Evolutionary conservation across 768 basidiomycete species (phyloP), one percentile per base, ranked within the genome.

Genomic region (Amanita phalloides): DNA sequence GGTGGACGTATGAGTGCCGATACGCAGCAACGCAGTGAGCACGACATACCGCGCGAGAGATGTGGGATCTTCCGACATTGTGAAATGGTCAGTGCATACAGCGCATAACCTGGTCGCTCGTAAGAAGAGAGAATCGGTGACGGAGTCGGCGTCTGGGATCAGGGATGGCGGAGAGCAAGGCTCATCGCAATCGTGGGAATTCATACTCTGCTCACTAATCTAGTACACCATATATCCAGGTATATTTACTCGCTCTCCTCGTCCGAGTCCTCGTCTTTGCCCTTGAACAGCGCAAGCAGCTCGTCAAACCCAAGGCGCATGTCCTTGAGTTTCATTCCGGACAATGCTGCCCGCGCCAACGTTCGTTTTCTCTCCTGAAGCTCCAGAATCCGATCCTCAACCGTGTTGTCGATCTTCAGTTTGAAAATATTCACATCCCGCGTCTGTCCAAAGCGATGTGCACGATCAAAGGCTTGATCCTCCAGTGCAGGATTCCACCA

Each of bases 401-500:
- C 88, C 1, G 90, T 92, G 25, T 81, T 73, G 38, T 85, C 81
- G 51, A 97, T 84, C 58, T 85, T 90, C 28, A 98, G 77, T 67
- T 92, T 92, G 72, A 81, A 89, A 56, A 92, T 94, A 60, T 86
- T 80, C 37, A 96, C 94, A 55, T 86, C 78, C 25, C 84, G 79
- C 45, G 73, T 86, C 68, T 98, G 94, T 6, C 95, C 93, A 53
- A 89, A 82, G 49, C 90, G 84, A 72, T 94, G 91, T 5, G 87
- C 83, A 47, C 91, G 82, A 62, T 93, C 93, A 60, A 93, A 95
- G 0, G 93, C 93, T 69, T 97, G 94, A 56, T 95, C 91, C 78
- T 90, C 88, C 3, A 90, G 72, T 0, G 87, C 90, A 8, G 90
- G 89, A 64, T 91, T 87, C 91, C 94, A 97, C 93, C 94, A 97